These are phyloP conservation scores for Mycena rosella DNA, from an alignment of 768 basidiomycete genomes.

Conservation along the genomic window DNA sequence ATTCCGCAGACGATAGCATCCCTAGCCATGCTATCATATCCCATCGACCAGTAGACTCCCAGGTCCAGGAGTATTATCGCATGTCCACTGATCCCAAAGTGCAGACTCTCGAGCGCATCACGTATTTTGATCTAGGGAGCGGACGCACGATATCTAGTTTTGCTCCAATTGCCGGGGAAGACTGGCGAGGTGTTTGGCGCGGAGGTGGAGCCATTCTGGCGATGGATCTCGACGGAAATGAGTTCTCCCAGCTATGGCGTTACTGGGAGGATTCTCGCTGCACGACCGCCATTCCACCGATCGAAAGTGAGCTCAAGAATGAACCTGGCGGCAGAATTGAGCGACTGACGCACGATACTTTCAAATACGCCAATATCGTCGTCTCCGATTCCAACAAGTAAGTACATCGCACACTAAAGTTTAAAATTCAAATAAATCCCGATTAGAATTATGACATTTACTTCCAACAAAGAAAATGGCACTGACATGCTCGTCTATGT, in stretches of 20 bases:
- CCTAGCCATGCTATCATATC: slow-evolving; percentile 41
- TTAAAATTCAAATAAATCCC: not conserved
- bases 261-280: slow-evolving; percentile 56
- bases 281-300: slow-evolving; percentile 43
- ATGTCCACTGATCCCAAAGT: slow-evolving; percentile 45
- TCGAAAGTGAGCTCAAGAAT: slow-evolving; percentile 55
- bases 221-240: slow-evolving; percentile 57
- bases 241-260: slow-evolving; percentile 59
- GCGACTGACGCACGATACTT: slow-evolving; percentile 55
- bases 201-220: slow-evolving; percentile 51
- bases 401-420: not conserved
- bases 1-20: not conserved
- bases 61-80: slow-evolving; percentile 53
- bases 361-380: slow-evolving; percentile 44
- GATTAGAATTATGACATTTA: slow-evolving; percentile 52
- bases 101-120: slow-evolving; percentile 49
- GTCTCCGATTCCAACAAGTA: slow-evolving; percentile 54
- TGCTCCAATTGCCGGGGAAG: slow-evolving; percentile 51
- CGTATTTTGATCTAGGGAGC: slow-evolving; percentile 54
- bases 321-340: slow-evolving; percentile 56
- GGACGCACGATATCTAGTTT: slow-evolving; percentile 52
- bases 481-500: slow-evolving; percentile 54
- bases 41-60: slow-evolving; percentile 55
- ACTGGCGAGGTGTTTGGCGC: slow-evolving; percentile 55
- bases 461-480: slow-evolving; percentile 57